These are phyloP conservation scores for Metschnikowia cubensis DNA, from an alignment of 805 yeast genomes.

Conservation along the genomic window DNA sequence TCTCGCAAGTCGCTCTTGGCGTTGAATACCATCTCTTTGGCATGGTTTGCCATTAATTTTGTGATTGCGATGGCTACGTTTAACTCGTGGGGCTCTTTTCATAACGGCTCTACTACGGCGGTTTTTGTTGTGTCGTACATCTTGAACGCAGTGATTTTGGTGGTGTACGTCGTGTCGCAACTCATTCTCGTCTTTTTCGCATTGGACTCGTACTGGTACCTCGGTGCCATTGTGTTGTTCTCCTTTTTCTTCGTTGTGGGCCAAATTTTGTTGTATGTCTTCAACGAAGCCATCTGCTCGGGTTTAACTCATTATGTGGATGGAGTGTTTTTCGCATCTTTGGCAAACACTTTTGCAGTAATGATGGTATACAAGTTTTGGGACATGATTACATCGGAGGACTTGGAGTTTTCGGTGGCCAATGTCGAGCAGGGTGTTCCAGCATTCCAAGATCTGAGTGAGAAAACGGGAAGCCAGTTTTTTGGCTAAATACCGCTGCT, in stretches of 20 bases:
- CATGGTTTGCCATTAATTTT: constrained; percentile 63
- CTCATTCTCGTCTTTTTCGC: constrained; percentile 61
- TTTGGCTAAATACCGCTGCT: constrained; percentile 3
- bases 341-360: constrained; percentile 73
- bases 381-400: constrained; percentile 95
- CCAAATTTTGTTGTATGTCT: constrained; percentile 70
- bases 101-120: constrained; percentile 54
- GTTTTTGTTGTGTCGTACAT: constrained; percentile 69
- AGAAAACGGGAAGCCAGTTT: constrained; percentile 24
- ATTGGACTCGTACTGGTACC: constrained; percentile 78
- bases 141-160: constrained; percentile 62
- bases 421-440: constrained; percentile 37
- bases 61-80: constrained; percentile 70
- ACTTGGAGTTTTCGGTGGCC: constrained; percentile 82
- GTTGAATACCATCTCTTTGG: constrained; percentile 47
- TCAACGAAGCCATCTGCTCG: constrained; percentile 63
- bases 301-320: constrained; percentile 82
- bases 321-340: constrained; percentile 80
- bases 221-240: constrained; percentile 76
- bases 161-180: constrained; percentile 64
- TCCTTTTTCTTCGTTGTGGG: constrained; percentile 73
- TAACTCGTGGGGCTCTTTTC: constrained; percentile 52
- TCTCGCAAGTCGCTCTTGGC: constrained; percentile 59
- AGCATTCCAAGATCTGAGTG: constrained; percentile 29
- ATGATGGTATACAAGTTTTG: constrained; percentile 97